Evolutionary conservation across 352 stramenopile genomes (phyloP), one percentile per base, ranked within the genome.

Genomic region (Hyphochytrium catenoides): DNA sequence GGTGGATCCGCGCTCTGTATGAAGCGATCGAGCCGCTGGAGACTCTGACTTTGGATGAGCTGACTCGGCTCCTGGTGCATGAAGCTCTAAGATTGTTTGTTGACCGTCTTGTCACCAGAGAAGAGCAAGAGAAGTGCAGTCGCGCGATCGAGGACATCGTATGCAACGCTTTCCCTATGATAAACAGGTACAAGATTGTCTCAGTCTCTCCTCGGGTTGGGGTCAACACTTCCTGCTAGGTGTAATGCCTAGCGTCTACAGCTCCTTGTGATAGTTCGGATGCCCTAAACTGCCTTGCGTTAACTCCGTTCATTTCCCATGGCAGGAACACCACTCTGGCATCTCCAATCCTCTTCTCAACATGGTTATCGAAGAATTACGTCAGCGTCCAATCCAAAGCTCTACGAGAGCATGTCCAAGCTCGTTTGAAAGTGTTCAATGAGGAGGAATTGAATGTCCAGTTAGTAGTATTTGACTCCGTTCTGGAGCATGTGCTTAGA

Each of bases 391-490:
- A 77, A 36, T 70, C 72, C 25, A 55, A 74, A 15, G 79, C 94
- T 33, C 56, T 99, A 15, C 81, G 89, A 11, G 77, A 89, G 32
- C 95, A 99, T 47, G 75, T 99, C 27, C 69, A 77, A 60, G 85
- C 88, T 9, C 69, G 91, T 15, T 67, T 99, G 26, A 73, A 77
- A 4, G 82, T 97, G 7, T 99, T 99, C 56, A 97, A 98, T 48
- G 93, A 99, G 54, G 93, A 99, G 59, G 91, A 98, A 51, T 62
- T 99, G 8, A 95, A 99, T 50, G 91, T 99, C 21, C 89, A 87
- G 29, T 55, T 99, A 2, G 90, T 99, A n/a, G 73, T 99, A 23
- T 99, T 99, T 49, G 93, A 99, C 57, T 95, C 95, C 8, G 90
- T 99, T 15, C 74, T 99, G 21, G 90, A 98, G 43, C 92, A 99